phyloP scores from a whole-genome alignment of 2,329 filamentous ascomycete species.

The Aaosphaeria pasadenensis region DNA sequence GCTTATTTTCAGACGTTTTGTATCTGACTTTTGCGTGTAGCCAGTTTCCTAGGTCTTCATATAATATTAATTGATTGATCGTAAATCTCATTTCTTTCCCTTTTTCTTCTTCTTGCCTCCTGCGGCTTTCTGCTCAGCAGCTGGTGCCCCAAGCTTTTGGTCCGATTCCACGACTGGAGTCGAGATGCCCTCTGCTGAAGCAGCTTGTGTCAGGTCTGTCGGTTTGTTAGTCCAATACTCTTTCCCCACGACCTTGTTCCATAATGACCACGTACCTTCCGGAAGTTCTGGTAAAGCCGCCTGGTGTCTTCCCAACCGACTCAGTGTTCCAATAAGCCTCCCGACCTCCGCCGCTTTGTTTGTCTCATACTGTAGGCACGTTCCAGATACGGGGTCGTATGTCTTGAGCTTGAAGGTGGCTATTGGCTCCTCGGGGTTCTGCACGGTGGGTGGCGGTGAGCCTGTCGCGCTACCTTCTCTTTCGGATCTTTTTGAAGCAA shows the following conservation, averaged over 20 bases:
- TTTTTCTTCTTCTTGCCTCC: constrained; percentile 51
- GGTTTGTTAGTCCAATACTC: constrained; percentile 10
- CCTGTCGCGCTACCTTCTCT: constrained; percentile 7
- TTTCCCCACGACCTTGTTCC: neutral
- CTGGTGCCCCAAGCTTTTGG: constrained; percentile 24
- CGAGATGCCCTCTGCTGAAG: constrained; percentile 21
- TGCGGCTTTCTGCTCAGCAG: constrained; percentile 7
- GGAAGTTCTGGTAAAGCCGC: constrained; percentile 46
- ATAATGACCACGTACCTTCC: constrained; percentile 27
- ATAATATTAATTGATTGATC: no score
- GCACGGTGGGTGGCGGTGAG: constrained; percentile 22
- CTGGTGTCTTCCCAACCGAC: constrained; percentile 67
- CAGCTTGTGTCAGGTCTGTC: constrained; percentile 28
- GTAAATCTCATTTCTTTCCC: constrained; percentile 44
- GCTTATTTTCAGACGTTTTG: no score
- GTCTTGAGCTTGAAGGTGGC: constrained; percentile 83
- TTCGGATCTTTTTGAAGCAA: constrained; percentile 21
- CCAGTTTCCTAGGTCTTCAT: no score
- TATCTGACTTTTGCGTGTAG: no score
- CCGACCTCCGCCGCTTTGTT: constrained; percentile 88
- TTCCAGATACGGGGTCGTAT: constrained; percentile 78
- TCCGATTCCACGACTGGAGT: constrained; percentile 35
- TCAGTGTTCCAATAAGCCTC: constrained; percentile 73
- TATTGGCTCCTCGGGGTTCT: constrained; percentile 23
- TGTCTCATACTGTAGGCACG: constrained; percentile 86